A percentile compares a stretch with the other conserved stretches of the same genome.
These are phyloP conservation scores for Alternaria sp. DNA, from an alignment of 2,329 filamentous ascomycete species.

Conservation along the genomic window DNA sequence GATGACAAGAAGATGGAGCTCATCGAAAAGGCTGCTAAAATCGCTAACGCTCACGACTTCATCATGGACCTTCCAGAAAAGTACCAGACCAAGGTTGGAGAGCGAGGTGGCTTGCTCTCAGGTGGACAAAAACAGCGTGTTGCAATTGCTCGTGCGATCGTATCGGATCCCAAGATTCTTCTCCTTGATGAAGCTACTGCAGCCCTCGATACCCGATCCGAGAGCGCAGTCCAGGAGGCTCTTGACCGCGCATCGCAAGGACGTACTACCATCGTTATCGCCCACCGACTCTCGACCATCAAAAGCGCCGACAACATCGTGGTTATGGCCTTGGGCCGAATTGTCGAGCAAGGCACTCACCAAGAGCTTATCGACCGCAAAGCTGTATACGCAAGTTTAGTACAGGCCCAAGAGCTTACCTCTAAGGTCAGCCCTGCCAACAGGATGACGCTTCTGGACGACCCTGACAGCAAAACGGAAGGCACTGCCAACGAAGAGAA, in stretches of 20 bases:
- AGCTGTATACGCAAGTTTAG: constrained; percentile 82
- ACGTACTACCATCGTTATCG: constrained; percentile 94
- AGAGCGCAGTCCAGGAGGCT: constrained; percentile 92
- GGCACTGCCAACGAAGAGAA: constrained; percentile 33
- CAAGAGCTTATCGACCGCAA: constrained; percentile 74
- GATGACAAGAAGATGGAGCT: constrained; percentile 74
- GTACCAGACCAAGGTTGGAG: constrained; percentile 94
- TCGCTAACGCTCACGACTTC: constrained; percentile 95
- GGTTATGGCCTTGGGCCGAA: constrained; percentile 84
- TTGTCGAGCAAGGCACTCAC: constrained; percentile 92
- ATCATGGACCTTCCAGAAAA: constrained; percentile 81
- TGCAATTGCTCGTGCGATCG: constrained; percentile 88
- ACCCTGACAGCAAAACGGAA: constrained; percentile 29
- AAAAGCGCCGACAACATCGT: constrained; percentile 95
- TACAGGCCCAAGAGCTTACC: constrained; percentile 77
- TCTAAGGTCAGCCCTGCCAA: constrained; percentile 33
- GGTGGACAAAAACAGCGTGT: constrained; percentile 98
- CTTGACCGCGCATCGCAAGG: constrained; percentile 85
- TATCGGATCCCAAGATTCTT: constrained; percentile 90
- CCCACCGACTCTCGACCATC: constrained; percentile 94
- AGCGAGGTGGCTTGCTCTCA: constrained; percentile 89
- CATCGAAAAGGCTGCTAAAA: constrained; percentile 82
- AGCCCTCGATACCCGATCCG: constrained; percentile 91
- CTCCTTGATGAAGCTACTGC: constrained; percentile 95
- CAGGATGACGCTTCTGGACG: constrained; percentile 29